Evolutionary conservation across 768 basidiomycete genomes (phyloP), one percentile per base, ranked within the genome.

Genomic region (Lactarius sanguifluus): DNA sequence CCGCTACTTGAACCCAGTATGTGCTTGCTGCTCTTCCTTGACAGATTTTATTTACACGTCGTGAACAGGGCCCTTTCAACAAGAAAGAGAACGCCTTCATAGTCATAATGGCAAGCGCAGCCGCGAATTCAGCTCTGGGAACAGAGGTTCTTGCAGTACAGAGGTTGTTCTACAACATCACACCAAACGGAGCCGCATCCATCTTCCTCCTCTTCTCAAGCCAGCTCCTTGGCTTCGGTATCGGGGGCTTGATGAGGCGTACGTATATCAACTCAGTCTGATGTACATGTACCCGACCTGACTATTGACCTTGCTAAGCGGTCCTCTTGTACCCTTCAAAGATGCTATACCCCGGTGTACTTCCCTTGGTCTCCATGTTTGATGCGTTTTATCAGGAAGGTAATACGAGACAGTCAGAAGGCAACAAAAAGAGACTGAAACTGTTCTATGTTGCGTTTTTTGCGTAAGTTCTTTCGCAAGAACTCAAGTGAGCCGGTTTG

Each of bases 71-170:
- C 32, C 82, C 85, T 3, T 85, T 85, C 75, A 85, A 85, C 73
- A 85, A 82, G 73, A 85, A 85, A 64, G 85, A 86, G 71, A 82
- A 83, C 72, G 82, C 83, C 0, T 83, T 85, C 68, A 81, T 85
- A 41, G 79, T 85, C 9, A 84, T 85, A 64, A 85, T 85, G 84
- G 71, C 85, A n/a, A 80, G 81, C 64, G 82, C 85, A 2, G 83
- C 84, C 3, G 80, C 84, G 13, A 83, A 81, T 56, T 79, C 81
- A 0, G 83, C 84, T 4, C 77, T 85, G 12, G 84, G 78, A 3
- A 85, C 83, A 0, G 83, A 85, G 59, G 79, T 85, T 8, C 74
- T 86, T 54, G 82, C 83, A 0, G 83, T 84, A 2, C 84, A 85
- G 64, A 78, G 52, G 5, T 43, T 70, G 20, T 67, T 59, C 56